phyloP scores from a whole-genome alignment of 768 basidiomycete species.

The Dioszegia hungarica region DNA sequence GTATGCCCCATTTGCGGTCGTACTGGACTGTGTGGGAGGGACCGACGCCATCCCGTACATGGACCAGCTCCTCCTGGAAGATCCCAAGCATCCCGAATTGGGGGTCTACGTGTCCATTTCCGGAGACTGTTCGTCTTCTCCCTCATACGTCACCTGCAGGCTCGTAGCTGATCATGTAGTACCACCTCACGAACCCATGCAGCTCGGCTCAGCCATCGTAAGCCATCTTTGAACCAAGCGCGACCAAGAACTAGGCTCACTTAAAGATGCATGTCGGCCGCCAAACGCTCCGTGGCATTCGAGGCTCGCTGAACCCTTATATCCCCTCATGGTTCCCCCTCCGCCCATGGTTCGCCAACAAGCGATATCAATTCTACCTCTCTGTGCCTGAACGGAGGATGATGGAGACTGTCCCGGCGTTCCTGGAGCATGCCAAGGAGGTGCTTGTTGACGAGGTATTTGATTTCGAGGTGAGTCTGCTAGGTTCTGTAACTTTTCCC shows the following conservation, averaged over 20 bases:
- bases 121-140: constrained; percentile 25
- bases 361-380: constrained; percentile 21
- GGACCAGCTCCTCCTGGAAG: constrained; percentile 67
- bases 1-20: constrained; percentile 59
- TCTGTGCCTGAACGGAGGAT: constrained; percentile 10
- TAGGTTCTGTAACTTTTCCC: too few species aligned
- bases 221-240: neutral
- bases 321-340: constrained; percentile 18
- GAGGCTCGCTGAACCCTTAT: constrained; percentile 17
- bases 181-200: constrained; percentile 18
- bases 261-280: constrained; percentile 8
- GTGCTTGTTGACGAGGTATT: constrained; percentile 25
- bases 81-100: constrained; percentile 44
- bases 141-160: neutral
- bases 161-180: neutral
- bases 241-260: too few species aligned
- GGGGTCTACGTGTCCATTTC: constrained; percentile 35
- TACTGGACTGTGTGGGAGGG: constrained; percentile 60
- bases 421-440: constrained; percentile 15
- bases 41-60: constrained; percentile 72
- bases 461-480: constrained; percentile 19
- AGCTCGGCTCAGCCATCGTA: constrained; percentile 21
- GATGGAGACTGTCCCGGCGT: constrained; percentile 24
- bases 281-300: constrained; percentile 10
- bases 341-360: constrained; percentile 11